Evolutionary conservation across 768 basidiomycete genomes (phyloP).

Genomic region (Rhodotorula taiwanensis): DNA sequence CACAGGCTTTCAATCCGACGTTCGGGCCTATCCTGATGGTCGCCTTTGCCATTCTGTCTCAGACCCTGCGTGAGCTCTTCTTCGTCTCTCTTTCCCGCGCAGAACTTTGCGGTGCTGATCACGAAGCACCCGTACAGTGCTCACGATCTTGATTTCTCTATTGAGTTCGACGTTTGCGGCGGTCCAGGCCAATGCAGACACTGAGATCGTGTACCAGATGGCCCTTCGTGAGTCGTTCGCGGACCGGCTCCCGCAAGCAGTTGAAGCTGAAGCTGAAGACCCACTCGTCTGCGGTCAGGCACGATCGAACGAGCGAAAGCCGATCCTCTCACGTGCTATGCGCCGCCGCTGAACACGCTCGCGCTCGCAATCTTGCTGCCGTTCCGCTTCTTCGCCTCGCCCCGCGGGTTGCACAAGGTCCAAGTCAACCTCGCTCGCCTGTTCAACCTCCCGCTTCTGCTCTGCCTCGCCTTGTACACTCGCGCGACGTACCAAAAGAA

Average conservation of each 20-base stretch:
- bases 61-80: conserved; percentile 18
- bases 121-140: conserved; percentile 55
- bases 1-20: conserved; percentile 31
- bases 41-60: conserved; percentile 16
- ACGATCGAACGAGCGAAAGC: conserved; percentile 76
- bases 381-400: conserved; percentile 69
- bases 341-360: conserved; percentile 82
- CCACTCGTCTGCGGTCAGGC: background rate
- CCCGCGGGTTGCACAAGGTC: conserved; percentile 48
- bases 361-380: conserved; percentile 84
- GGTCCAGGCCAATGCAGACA: conserved; percentile 75
- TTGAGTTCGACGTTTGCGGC: conserved; percentile 90
- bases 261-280: background rate
- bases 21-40: conserved; percentile 36
- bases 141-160: conserved; percentile 61
- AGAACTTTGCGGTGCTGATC: background rate
- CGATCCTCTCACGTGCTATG: conserved; percentile 44
- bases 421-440: conserved; percentile 20
- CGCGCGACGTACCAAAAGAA: background rate
- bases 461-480: conserved; percentile 21
- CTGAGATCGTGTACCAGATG: conserved; percentile 33
- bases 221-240: conserved; percentile 21
- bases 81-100: conserved; percentile 1
- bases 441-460: conserved; percentile 27
- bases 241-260: too few relatives aligned